phyloP scores from a whole-genome alignment of 1,284 basidiomycete species.

The Retiboletus flavoniger region DNA sequence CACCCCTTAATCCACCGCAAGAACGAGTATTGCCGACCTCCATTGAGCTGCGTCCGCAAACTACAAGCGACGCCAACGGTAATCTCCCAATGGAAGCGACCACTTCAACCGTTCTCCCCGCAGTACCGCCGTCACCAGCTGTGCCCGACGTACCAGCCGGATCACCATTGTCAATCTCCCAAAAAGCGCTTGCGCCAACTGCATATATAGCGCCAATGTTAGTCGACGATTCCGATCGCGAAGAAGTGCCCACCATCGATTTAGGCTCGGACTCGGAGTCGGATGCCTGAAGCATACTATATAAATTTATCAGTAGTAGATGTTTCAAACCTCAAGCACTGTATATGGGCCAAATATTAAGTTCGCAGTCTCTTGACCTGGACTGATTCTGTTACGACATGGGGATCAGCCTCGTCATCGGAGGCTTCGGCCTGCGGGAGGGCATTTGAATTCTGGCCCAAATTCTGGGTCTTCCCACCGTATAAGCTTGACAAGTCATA shows the following conservation, averaged over 20 bases:
- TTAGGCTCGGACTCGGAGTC: constrained; percentile 47
- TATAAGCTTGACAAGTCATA: not conserved
- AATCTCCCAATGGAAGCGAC: not conserved
- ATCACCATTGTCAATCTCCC: not conserved
- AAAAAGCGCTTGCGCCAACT: constrained; percentile 8
- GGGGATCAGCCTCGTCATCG: constrained; percentile 42
- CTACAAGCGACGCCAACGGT: not conserved
- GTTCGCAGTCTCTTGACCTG: constrained; percentile 21
- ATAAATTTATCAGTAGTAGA: not conserved
- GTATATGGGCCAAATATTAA: constrained; percentile 6
- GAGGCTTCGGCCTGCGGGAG: constrained; percentile 36
- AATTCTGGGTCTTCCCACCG: constrained; percentile 21
- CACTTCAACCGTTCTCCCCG: not conserved
- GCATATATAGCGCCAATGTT: constrained; percentile 12
- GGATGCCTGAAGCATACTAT: constrained; percentile 27
- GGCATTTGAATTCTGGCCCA: constrained; percentile 16
- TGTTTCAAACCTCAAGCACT: not conserved
- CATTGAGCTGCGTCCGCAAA: constrained; percentile 1
- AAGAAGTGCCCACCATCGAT: constrained; percentile 54
- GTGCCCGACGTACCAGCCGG: not conserved
- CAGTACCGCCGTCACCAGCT: not conserved
- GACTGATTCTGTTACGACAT: constrained; percentile 15
- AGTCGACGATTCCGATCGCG: constrained; percentile 44
- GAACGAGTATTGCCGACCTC: not conserved
- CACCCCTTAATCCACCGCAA: not conserved